Evolutionary conservation across 2,329 filamentous ascomycete genomes (phyloP).

Genomic region (Aspergillus chevalieri): DNA sequence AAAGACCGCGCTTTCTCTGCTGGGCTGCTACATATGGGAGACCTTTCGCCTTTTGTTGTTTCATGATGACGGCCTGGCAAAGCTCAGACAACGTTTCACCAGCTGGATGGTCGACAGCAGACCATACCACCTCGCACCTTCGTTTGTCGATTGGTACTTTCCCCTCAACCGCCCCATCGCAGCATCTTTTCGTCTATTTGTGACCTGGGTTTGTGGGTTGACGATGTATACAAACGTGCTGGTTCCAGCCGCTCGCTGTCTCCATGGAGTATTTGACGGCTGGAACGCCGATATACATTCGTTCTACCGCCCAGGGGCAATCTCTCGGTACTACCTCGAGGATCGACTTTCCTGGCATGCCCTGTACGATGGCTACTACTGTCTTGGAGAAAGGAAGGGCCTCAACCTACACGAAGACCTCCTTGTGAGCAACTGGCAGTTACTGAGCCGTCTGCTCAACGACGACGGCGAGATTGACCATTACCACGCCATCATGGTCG

Average conservation of each 20-base stretch:
- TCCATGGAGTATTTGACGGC: conserved; percentile 5
- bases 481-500: conserved; percentile 2
- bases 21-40: not conserved
- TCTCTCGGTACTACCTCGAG: not conserved
- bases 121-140: not conserved
- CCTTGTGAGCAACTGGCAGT: conserved; percentile 2
- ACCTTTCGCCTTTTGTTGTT: not conserved
- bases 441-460: not conserved
- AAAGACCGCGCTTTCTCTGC: not conserved
- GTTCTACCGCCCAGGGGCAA: conserved; percentile 5
- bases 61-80: not conserved
- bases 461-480: conserved; percentile 8
- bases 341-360: not conserved
- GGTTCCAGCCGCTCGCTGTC: conserved; percentile 1
- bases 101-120: not conserved
- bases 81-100: not conserved
- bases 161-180: conserved; percentile 4
- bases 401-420: conserved; percentile 3
- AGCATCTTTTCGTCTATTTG: conserved; percentile 1
- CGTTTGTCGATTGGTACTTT: conserved; percentile 5
- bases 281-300: conserved; percentile 1
- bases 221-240: conserved; percentile 2
- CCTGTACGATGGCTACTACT: conserved; percentile 4
- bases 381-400: conserved; percentile 8
- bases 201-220: not conserved